Conservation (phyloP, 2,329 filamentous ascomycete species). For the Aspergillus sojae region DNA sequence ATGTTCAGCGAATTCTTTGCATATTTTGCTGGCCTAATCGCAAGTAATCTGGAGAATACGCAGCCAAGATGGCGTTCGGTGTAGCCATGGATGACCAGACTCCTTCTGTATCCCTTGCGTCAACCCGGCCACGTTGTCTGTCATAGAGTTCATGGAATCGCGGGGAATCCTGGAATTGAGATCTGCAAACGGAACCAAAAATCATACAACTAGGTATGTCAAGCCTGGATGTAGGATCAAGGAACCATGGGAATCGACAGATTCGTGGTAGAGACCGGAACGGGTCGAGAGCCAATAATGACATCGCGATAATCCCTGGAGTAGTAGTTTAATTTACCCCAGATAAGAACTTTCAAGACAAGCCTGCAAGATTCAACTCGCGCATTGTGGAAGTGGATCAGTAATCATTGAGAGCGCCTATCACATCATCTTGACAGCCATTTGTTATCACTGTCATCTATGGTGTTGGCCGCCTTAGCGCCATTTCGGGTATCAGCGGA, state of each 20-base stretch:
- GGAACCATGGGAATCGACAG: not conserved
- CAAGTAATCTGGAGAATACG: not conserved
- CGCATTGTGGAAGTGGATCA: not conserved
- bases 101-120: not conserved
- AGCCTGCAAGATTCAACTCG: not conserved
- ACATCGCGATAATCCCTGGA: not conserved
- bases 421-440: not conserved
- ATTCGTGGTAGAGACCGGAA: not conserved
- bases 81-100: not conserved
- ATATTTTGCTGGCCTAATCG: not conserved
- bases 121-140: not conserved
- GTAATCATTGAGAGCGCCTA: not conserved
- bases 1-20: not conserved
- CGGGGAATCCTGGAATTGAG: not conserved
- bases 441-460: no score
- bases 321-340: not conserved
- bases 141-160: not conserved
- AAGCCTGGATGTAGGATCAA: not conserved
- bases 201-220: not conserved
- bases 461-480: not conserved
- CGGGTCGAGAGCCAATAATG: not conserved
- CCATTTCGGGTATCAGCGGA: not conserved
- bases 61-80: not conserved
- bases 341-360: not conserved
- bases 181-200: not conserved